Evolutionary conservation across 106 monocot genomes (phyloP), one percentile per base, ranked within the genome.

Genomic region (Acorus gramineus): DNA sequence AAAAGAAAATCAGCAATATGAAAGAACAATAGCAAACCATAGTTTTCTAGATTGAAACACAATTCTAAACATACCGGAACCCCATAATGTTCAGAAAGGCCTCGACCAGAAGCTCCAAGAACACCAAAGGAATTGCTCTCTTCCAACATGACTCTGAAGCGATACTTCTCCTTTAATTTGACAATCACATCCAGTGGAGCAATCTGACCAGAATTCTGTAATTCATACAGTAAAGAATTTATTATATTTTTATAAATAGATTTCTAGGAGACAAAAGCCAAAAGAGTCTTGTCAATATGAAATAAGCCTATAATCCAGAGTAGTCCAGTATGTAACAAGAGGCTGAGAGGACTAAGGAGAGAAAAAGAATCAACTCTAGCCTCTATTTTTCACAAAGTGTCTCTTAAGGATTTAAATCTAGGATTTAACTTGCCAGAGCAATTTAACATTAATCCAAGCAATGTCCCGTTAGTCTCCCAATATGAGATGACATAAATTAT

Each of bases 171-270:
- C 70, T 98, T 98, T 62, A 98, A 49, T 59, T 69, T 80, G 42
- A 88, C 75, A 76, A 98, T 91, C 66, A 79, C 79, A 69, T 98
- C 87, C 58, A 98, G 71, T 66, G 87, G 91, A n/a, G 91, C 85
- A 55, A 98, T 74, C 83, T 92, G 85, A 56, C 96, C 96, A 72
- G 96, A 98, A 74, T 91, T 91, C 96, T 96, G 81, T 67, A 75
- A 49, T 28, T 51, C 42, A 69, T 50, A 47, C 10, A 66, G 6
- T 52, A 8, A 66, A 6, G 46, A 54, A 45, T 12, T 53, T 42
- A 7, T 42, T 48, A n/a, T 3, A 28, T 51, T 48, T 11, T 3
- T 43, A 28, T 28, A 61, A 44, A 45, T 61, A 59, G 43, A 53
- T 60, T 11, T 13, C 5, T 4, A 10, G 42, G 3, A 70, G 52